A percentile compares a stretch with the other conserved stretches of the same genome.
phyloP scores from a whole-genome alignment of 192 early-diverging fungal genomes.

The Rhizoclosmatium globosum region DNA sequence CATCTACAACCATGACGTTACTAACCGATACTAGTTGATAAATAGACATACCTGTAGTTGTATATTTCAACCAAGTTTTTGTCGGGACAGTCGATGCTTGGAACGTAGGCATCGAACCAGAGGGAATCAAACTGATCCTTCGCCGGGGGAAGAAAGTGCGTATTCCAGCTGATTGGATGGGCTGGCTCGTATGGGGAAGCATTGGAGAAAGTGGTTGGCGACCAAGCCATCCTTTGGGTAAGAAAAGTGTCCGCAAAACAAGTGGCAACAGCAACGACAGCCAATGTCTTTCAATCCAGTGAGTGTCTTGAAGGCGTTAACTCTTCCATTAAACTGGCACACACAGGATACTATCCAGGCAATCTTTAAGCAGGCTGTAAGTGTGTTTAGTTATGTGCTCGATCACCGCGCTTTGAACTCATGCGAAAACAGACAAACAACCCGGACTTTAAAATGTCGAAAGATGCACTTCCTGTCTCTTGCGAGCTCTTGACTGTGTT shows the following conservation, averaged over 20 bases:
- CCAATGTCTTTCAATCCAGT: constrained; percentile 3
- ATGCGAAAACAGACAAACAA: constrained; percentile 18
- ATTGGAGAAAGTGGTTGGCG: too few species aligned
- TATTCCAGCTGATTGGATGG: too few species aligned
- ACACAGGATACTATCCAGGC: constrained; percentile 23
- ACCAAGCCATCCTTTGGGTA: background rate
- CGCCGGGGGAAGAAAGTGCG: too few species aligned
- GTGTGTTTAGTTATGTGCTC: background rate
- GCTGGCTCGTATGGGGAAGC: too few species aligned
- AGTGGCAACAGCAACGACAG: background rate
- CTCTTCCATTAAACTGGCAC: background rate
- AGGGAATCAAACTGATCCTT: too few species aligned
- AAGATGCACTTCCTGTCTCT: constrained; percentile 15
- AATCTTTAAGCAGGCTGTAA: constrained; percentile 18
- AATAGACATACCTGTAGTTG: too few species aligned
- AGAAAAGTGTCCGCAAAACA: background rate
- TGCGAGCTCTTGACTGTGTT: constrained; percentile 28
- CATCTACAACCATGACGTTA: too few species aligned
- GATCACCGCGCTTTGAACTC: background rate
- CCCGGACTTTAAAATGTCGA: constrained; percentile 25
- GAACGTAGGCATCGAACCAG: too few species aligned
- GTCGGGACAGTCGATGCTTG: too few species aligned
- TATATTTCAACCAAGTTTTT: too few species aligned
- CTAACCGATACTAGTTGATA: too few species aligned
- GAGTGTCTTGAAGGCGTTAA: background rate